A percentile compares a stretch with the other conserved stretches of the same genome.
Conservation (phyloP, 495 filamentous ascomycete species). For the Penicillium mononematosum region DNA sequence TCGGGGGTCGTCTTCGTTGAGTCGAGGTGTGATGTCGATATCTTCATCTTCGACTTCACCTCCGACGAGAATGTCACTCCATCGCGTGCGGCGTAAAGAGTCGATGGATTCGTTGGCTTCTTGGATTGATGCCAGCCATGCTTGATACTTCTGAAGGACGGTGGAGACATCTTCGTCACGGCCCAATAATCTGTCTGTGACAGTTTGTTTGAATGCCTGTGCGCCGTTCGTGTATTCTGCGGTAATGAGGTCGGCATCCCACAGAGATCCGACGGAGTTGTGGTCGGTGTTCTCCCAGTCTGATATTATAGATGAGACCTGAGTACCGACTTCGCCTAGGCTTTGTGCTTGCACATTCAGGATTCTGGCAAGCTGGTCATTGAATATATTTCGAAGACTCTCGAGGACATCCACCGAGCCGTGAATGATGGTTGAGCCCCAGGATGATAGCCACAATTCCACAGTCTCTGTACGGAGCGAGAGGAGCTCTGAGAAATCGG, state of each 20-base stretch:
- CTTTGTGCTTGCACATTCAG: slow-evolving; percentile 57
- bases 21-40: slow-evolving; percentile 53
- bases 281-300: slow-evolving; percentile 54
- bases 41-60: slow-evolving; percentile 74
- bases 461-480: slow-evolving; percentile 67
- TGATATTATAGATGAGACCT: slow-evolving; percentile 45
- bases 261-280: slow-evolving; percentile 50
- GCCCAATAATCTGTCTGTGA: slow-evolving; percentile 59
- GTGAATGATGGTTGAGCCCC: slow-evolving; percentile 42
- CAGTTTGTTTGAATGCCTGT: slow-evolving; percentile 48
- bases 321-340: slow-evolving; percentile 58
- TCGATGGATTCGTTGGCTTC: slow-evolving; percentile 60
- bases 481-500: slow-evolving; percentile 65
- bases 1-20: slow-evolving; percentile 72
- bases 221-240: slow-evolving; percentile 58
- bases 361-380: slow-evolving; percentile 58
- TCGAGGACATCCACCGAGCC: slow-evolving; percentile 61
- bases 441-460: slow-evolving; percentile 66
- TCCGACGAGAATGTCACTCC: slow-evolving; percentile 74
- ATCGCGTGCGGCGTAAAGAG: slow-evolving; percentile 63
- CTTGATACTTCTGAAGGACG: slow-evolving; percentile 58
- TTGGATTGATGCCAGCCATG: slow-evolving; percentile 66
- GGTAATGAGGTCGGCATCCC: slow-evolving; percentile 56
- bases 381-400: slow-evolving; percentile 66
- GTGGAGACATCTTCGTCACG: slow-evolving; percentile 61